A percentile compares a stretch with the other conserved stretches of the same genome.
Conservation (phyloP, 2,329 filamentous ascomycete species). For the Colletotrichum caudatum region DNA sequence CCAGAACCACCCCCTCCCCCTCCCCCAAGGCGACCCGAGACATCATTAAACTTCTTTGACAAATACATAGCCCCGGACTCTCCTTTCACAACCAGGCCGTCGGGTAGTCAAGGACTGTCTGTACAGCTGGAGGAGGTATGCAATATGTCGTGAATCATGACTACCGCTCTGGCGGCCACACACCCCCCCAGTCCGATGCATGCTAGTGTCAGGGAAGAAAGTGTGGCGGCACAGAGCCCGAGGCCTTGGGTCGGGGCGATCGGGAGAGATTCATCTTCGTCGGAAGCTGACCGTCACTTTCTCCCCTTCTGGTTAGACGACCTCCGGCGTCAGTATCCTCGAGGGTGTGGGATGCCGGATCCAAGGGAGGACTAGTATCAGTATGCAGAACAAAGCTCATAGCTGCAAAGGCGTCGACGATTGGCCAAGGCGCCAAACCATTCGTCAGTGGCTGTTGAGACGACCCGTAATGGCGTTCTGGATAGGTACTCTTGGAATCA, state of each 20-base stretch:
- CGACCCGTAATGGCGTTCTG: conserved; percentile 11
- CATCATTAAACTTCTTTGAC: conserved; percentile 41
- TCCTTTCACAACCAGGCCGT: conserved; percentile 7
- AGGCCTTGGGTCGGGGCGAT: conserved; percentile 39
- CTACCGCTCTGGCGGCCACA: conserved; percentile 14
- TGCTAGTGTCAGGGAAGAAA: conserved; percentile 37
- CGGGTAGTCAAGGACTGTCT: neutral
- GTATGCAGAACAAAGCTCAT: conserved; percentile 25
- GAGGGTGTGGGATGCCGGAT: conserved; percentile 15
- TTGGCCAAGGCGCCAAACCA: conserved; percentile 19
- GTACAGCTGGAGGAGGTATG: conserved; percentile 2
- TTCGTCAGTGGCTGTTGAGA: neutral
- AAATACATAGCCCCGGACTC: conserved; percentile 39
- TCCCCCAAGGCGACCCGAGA: conserved; percentile 30
- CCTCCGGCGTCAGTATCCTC: conserved; percentile 10
- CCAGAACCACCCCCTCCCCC: conserved; percentile 4
- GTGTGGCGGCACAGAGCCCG: conserved; percentile 41
- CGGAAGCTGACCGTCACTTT: conserved; percentile 22
- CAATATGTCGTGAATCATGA: conserved; percentile 38
- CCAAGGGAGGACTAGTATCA: conserved; percentile 29
- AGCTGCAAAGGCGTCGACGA: conserved; percentile 9
- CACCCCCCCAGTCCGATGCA: conserved; percentile 20
- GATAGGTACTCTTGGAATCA: neutral
- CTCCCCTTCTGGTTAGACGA: conserved; percentile 5
- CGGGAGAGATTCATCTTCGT: conserved; percentile 14